Evolutionary conservation across 2,329 filamentous ascomycete genomes (phyloP), one percentile per base, ranked within the genome.

Genomic region (Ilyonectria mors-panacis): DNA sequence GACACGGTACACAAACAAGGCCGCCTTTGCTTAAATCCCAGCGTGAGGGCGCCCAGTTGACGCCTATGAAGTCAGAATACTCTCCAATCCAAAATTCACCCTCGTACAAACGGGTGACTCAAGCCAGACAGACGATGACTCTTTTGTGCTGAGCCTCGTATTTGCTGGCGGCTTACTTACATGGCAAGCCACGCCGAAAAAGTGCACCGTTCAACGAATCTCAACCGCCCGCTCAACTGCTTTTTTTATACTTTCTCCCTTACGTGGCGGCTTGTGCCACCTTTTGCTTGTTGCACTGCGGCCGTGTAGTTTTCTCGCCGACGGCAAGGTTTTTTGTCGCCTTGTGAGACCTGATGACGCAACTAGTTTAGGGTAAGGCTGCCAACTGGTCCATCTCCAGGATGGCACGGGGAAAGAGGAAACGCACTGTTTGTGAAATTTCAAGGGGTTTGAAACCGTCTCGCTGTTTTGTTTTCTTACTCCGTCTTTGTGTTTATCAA

Each of bases 111-210:
- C 17, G 4, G 15, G 28, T 50, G 47, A 50, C 19, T 47, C 26
- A 10, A 4, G 21, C 13, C 5, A 13, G 23, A 2, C 5, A 13
- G 23, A 2, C 6, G 17, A 50, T 53, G 50, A 53, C 50, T 53
- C 50, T 37, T 19, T 2, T 35, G 28, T 19, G 17, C 21, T 35
- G 23, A 50, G 50, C 28, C 50, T 33, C 50, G 28, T 35, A 21
- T 53, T 21, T 19, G 50, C n/a, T 53, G 50, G 28, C 50, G 48
- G 15, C 50, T 53, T 35, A 53, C 50, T 51, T 51, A 53, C 50
- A 53, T n/a, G 13, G n/a, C 50, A 19, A 21, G n/a, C 50, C 26
- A 33, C 47, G 13, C 47, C 6, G 15, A 23, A 17, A 47, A 28
- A 19, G 26, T 17, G 48, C 48, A 6, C n/a, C n/a, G 26, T 7